Conservation (phyloP, 805 yeast species). For the Ogataea henricii region DNA sequence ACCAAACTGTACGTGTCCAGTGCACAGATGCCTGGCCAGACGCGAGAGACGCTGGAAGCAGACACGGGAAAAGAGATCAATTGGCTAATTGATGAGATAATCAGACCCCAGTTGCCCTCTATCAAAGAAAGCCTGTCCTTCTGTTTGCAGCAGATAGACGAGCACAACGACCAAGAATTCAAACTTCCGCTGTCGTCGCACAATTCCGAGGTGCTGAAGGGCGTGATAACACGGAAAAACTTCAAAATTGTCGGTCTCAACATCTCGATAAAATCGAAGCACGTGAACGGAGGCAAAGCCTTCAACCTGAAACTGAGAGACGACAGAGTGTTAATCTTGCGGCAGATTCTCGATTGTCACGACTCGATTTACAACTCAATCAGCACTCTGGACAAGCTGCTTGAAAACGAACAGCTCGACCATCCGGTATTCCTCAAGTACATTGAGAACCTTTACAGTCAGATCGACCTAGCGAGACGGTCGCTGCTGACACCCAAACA, state of each 20-base stretch:
- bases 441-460: constrained; percentile 32
- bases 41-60: constrained; percentile 8
- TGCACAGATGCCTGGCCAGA: neutral
- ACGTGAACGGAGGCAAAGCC: constrained; percentile 43
- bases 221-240: constrained; percentile 58
- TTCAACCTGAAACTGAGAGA: constrained; percentile 41
- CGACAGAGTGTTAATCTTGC: constrained; percentile 39
- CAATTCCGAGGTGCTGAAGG: constrained; percentile 59
- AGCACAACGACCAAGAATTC: constrained; percentile 41
- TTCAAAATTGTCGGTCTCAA: constrained; percentile 52
- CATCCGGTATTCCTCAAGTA: constrained; percentile 25
- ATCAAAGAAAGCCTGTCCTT: constrained; percentile 44
- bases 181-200: constrained; percentile 60
- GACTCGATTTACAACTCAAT: constrained; percentile 45
- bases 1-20: constrained; percentile 25
- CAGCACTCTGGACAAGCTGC: constrained; percentile 40
- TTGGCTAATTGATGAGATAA: constrained; percentile 51
- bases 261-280: constrained; percentile 38
- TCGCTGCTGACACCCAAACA: constrained; percentile 55
- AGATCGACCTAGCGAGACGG: constrained; percentile 37
- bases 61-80: constrained; percentile 35
- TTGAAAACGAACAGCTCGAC: constrained; percentile 24
- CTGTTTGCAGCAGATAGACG: constrained; percentile 42
- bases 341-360: constrained; percentile 43
- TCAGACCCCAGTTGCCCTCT: constrained; percentile 49